A percentile compares a stretch with the other conserved stretches of the same genome.
Evolutionary conservation across 2,329 filamentous ascomycete species (phyloP).

Genomic region (Pseudocercospora fijiensis): DNA sequence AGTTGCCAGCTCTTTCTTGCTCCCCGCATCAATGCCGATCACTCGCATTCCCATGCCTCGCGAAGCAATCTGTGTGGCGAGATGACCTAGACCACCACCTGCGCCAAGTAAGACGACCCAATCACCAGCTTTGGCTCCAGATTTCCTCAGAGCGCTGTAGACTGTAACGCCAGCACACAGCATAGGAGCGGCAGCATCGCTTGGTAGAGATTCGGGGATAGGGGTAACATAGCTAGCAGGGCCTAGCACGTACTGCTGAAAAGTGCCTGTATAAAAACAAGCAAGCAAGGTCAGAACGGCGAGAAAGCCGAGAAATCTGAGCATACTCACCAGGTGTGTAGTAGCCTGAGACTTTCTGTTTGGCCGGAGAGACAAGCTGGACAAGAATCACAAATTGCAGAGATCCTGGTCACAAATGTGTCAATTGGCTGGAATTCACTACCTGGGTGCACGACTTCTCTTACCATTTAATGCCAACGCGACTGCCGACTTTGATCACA

Average conservation of each 20-base stretch:
- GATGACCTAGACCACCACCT: conserved; percentile 49
- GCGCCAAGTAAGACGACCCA: conserved; percentile 55
- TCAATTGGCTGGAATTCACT: neutral
- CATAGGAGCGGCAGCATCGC: conserved; percentile 64
- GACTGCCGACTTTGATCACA: conserved; percentile 63
- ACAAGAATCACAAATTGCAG: conserved; percentile 56
- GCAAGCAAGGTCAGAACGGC: no score
- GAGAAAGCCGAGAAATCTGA: no score
- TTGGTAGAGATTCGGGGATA: conserved; percentile 61
- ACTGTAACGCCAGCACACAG: conserved; percentile 67
- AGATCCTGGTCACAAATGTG: conserved; percentile 38
- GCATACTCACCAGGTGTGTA: conserved; percentile 52
- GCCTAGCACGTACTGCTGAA: conserved; percentile 66
- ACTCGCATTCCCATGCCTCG: conserved; percentile 63
- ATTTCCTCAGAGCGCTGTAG: conserved; percentile 65
- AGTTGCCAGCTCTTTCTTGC: conserved; percentile 62
- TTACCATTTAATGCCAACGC: conserved; percentile 68
- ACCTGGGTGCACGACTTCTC: neutral
- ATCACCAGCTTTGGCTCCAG: conserved; percentile 58
- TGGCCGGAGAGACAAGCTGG: conserved; percentile 55
- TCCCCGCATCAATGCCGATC: conserved; percentile 64
- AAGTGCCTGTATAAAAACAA: conserved; percentile 53
- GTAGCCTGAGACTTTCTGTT: conserved; percentile 63
- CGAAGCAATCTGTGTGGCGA: conserved; percentile 61
- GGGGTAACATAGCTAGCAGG: conserved; percentile 69